phyloP scores from a whole-genome alignment of 1,139 yeast genomes.

The Candida albicans region DNA sequence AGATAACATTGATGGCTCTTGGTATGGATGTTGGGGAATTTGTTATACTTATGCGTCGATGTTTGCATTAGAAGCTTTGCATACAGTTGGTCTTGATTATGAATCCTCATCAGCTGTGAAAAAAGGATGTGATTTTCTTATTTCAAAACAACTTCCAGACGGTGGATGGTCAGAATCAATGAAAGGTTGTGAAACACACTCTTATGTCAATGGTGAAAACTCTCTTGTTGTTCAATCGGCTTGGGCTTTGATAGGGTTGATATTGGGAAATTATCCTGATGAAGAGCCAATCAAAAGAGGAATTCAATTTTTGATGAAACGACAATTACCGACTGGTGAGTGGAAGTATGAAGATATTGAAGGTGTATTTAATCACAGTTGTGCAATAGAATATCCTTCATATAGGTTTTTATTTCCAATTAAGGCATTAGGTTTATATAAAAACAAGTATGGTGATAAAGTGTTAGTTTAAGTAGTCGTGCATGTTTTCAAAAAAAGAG shows the following conservation, averaged over 20 bases:
- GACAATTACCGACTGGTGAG: slow-evolving; percentile 78
- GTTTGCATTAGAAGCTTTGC: slow-evolving; percentile 95
- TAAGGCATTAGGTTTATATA: slow-evolving; percentile 86
- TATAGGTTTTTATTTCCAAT: slow-evolving; percentile 88
- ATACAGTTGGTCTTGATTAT: slow-evolving; percentile 66
- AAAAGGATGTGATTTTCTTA: slow-evolving; percentile 83
- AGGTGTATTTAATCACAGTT: slow-evolving; percentile 91
- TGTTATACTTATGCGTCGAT: slow-evolving; percentile 95
- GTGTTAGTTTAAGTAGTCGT: background rate
- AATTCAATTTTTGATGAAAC: slow-evolving; percentile 57
- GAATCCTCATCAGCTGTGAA: slow-evolving; percentile 59
- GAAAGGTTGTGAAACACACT: slow-evolving; percentile 80
- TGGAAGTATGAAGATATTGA: slow-evolving; percentile 86
- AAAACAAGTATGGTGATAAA: slow-evolving; percentile 31
- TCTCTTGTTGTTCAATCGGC: slow-evolving; percentile 88
- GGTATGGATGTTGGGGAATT: slow-evolving; percentile 99
- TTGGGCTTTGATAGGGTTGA: slow-evolving; percentile 85
- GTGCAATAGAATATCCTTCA: slow-evolving; percentile 95
- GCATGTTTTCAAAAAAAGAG: background rate
- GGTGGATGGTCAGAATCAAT: slow-evolving; percentile 98
- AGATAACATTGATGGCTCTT: slow-evolving; percentile 72
- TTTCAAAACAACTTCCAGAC: slow-evolving; percentile 71
- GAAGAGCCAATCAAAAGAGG: slow-evolving; percentile 62
- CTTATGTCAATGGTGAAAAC: slow-evolving; percentile 59
- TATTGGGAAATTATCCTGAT: slow-evolving; percentile 81